phyloP scores from a whole-genome alignment of 805 yeast genomes.

The Hanseniaspora guilliermondii region DNA sequence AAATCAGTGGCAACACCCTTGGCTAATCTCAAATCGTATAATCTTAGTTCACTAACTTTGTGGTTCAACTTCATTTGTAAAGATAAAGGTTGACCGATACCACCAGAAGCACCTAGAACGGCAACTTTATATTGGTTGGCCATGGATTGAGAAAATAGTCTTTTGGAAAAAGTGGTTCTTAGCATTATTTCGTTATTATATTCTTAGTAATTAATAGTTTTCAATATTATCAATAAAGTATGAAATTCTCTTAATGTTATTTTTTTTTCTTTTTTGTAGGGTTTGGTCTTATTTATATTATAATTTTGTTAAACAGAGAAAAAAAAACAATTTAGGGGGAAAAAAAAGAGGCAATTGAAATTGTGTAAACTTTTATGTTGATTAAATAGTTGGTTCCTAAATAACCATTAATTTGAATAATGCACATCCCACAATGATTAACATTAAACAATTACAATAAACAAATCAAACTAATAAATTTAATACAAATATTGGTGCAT shows the following conservation, averaged over 20 bases:
- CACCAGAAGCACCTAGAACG: conserved; percentile 80
- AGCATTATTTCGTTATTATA: conserved; percentile 39
- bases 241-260: background rate
- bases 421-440: background rate
- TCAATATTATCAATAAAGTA: background rate
- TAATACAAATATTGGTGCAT: too few species aligned
- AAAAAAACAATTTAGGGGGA: too few species aligned
- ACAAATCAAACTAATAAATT: background rate
- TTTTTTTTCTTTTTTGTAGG: background rate
- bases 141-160: conserved; percentile 58
- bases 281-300: too few species aligned
- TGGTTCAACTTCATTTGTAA: conserved; percentile 74
- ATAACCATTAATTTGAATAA: too few species aligned
- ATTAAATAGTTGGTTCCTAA: too few species aligned
- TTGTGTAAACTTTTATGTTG: too few species aligned
- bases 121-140: conserved; percentile 63
- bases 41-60: conserved; percentile 72
- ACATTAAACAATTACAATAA: background rate
- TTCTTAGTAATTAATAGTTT: background rate
- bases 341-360: too few species aligned
- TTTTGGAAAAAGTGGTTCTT: conserved; percentile 32
- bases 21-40: conserved; percentile 83
- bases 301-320: too few species aligned
- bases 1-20: conserved; percentile 96
- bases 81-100: conserved; percentile 87